Base-by-base conservation (phyloP, 2,329 filamentous ascomycete genomes). In the Arachnopeziza araneosa region DNA sequence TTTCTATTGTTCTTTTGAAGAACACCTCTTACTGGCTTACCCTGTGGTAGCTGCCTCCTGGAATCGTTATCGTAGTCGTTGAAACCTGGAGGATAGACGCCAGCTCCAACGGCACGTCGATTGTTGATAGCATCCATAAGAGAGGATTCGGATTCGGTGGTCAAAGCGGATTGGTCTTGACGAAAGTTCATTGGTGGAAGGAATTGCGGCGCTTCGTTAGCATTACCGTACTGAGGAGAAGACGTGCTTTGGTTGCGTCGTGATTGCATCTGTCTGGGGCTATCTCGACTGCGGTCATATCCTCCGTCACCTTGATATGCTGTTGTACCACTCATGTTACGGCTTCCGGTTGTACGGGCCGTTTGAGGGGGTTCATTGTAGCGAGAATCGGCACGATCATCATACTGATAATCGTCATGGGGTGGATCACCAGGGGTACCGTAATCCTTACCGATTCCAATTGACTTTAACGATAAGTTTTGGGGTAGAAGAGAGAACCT, bases 1-100 rank as follows among this genome's bases (percentile, higher is more conserved):
- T 85, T 87, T 60, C 92, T 86, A 75, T 93, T 92, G 73, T 87
- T 88, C 77, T 96, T 96, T 70, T 95, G 89, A 52, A 95, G 77
- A 12, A 90, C 85, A 36, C 82, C 84, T 61, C 64, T 62, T 7
- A 55, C 65, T 24, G 58, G 17, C 17, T 19, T 44, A 14, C 36
- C 17, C 17, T 44, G 67, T 62, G 36, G 36, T 51, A n/a, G 10
- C 52, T 59, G 53, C 23, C 56, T 44, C 48, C 61, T 56, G 6
- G 54, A 24, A 19, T 51, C 59, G 10, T 68, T 66, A n/a, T 71
- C 69, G 26, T 68, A 68, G 12, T 44, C 36, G 51, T 66, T 68
- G 53, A 67, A 70, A 1, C 63, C 66, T 2, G 60, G 54, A 44
- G 67, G 60, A 36, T 70, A 70, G 2, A 57, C 50, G 2, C 58